These are phyloP conservation scores for Aspergillus proliferans DNA, from an alignment of 2,329 filamentous ascomycete species.

Conservation along the genomic window DNA sequence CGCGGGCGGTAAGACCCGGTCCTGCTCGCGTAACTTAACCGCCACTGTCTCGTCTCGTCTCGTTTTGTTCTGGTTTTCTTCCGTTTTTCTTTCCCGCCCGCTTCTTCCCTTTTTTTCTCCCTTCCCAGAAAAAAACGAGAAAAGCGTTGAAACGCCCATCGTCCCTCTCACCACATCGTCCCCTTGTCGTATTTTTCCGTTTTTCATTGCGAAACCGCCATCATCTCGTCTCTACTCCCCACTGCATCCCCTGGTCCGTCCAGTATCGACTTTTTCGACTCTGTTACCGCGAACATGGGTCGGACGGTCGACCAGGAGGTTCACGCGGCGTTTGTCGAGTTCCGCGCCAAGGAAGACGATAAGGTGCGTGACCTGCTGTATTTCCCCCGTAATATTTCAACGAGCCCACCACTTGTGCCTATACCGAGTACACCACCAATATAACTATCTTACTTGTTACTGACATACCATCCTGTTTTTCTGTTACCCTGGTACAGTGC, in stretches of 20 bases:
- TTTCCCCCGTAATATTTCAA: conserved; percentile 38
- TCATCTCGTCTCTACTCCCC: conserved; percentile 8
- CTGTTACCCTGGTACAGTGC: conserved; percentile 31
- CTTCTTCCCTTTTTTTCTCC: conserved; percentile 6
- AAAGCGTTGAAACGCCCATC: conserved; percentile 5
- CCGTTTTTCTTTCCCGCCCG: neutral
- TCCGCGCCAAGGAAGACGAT: conserved; percentile 49
- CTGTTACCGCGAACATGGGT: conserved; percentile 38
- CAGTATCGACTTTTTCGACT: conserved; percentile 19
- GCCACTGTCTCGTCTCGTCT: conserved; percentile 20
- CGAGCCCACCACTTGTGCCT: conserved; percentile 4
- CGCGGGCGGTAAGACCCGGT: neutral
- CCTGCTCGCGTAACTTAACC: conserved; percentile 22
- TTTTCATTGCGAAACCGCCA: neutral
- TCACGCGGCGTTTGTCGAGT: conserved; percentile 49
- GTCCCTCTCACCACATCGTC: conserved; percentile 6
- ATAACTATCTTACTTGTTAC: conserved; percentile 16
- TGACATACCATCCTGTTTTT: conserved; percentile 25
- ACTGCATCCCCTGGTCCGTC: conserved; percentile 6
- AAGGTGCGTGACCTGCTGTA: conserved; percentile 39
- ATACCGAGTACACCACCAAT: conserved; percentile 16
- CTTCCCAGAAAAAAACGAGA: neutral
- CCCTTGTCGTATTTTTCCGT: conserved; percentile 2
- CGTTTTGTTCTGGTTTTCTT: conserved; percentile 13
- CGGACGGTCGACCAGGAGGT: conserved; percentile 48